A percentile compares a stretch with the other conserved stretches of the same genome.
phyloP scores from a whole-genome alignment of 495 filamentous ascomycete genomes.

The Xylaria acuta region DNA sequence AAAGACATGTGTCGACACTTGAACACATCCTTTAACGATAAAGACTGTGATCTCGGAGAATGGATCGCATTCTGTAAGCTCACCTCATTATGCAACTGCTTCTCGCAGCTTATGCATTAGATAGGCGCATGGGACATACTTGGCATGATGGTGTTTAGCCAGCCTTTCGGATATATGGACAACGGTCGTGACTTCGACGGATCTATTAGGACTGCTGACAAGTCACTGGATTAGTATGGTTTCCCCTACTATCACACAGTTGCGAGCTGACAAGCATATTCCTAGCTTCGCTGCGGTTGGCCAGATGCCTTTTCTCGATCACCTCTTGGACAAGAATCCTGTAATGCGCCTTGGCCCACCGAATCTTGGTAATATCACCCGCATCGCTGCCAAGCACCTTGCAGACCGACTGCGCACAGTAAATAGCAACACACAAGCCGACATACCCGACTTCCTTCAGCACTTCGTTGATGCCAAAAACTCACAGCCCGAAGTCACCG shows the following conservation, averaged over 20 bases:
- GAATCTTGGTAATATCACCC: constrained; percentile 22
- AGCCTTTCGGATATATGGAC: neutral
- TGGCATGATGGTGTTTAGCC: neutral
- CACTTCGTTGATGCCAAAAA: neutral
- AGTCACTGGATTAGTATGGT: neutral
- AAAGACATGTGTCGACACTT: constrained; percentile 33
- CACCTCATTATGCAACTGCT: neutral
- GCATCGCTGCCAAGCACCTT: neutral
- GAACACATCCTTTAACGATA: neutral
- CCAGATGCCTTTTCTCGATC: constrained; percentile 26
- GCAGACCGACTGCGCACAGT: neutral
- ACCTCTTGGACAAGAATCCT: constrained; percentile 16
- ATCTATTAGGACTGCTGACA: neutral
- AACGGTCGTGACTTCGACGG: neutral
- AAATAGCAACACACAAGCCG: constrained; percentile 21
- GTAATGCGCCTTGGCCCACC: constrained; percentile 33
- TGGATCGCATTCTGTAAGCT: constrained; percentile 37
- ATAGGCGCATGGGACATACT: neutral
- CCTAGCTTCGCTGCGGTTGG: constrained; percentile 14
- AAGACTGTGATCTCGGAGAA: constrained; percentile 31
- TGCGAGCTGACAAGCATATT: neutral
- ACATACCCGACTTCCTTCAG: constrained; percentile 36
- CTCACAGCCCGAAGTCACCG: neutral
- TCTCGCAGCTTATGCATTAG: neutral
- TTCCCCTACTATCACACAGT: neutral